Percentiles rank a stretch among this genome's conserved stretches.
Evolutionary conservation across 495 filamentous ascomycete species (phyloP).

Genomic region (Margaritispora aquatica): DNA sequence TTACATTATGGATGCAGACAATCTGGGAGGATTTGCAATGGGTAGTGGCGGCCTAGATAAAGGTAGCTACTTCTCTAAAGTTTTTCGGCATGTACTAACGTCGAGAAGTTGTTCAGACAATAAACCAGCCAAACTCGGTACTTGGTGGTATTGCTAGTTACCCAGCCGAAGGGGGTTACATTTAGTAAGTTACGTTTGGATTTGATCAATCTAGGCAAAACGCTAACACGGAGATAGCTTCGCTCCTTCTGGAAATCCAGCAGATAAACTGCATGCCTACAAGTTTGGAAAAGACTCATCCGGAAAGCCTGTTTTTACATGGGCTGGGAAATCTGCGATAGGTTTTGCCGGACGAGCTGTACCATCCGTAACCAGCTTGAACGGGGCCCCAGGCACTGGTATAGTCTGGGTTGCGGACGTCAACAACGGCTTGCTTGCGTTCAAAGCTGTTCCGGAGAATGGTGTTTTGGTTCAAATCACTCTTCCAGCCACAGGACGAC

Average conservation of each 20-base stretch:
- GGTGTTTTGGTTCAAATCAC: conserved; percentile 28
- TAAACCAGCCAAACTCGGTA: conserved; percentile 29
- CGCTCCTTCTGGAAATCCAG: conserved; percentile 21
- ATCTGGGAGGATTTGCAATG: conserved; percentile 21
- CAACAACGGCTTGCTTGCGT: conserved; percentile 34
- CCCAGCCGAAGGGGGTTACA: conserved; percentile 39
- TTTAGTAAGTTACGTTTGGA: conserved; percentile 31
- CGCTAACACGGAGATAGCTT: conserved; percentile 3
- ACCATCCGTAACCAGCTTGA: conserved; percentile 32
- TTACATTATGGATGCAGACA: conserved; percentile 38
- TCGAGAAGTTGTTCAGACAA: conserved; percentile 31
- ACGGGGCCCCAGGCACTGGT: conserved; percentile 30
- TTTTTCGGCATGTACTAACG: conserved; percentile 12
- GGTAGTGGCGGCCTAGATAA: conserved; percentile 32
- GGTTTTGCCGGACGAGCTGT: conserved; percentile 30
- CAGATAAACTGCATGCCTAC: conserved; percentile 29
- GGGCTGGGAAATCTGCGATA: conserved; percentile 23
- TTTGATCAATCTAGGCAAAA: neutral
- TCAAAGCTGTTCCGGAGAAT: conserved; percentile 27
- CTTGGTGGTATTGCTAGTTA: conserved; percentile 39
- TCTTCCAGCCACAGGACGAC: conserved; percentile 25
- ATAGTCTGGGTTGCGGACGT: conserved; percentile 36
- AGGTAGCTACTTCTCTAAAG: neutral
- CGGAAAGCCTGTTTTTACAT: conserved; percentile 25
- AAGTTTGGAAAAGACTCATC: conserved; percentile 28